These are phyloP conservation scores for Aureobasidium musti DNA, from an alignment of 2,329 filamentous ascomycete genomes.

Conservation along the genomic window DNA sequence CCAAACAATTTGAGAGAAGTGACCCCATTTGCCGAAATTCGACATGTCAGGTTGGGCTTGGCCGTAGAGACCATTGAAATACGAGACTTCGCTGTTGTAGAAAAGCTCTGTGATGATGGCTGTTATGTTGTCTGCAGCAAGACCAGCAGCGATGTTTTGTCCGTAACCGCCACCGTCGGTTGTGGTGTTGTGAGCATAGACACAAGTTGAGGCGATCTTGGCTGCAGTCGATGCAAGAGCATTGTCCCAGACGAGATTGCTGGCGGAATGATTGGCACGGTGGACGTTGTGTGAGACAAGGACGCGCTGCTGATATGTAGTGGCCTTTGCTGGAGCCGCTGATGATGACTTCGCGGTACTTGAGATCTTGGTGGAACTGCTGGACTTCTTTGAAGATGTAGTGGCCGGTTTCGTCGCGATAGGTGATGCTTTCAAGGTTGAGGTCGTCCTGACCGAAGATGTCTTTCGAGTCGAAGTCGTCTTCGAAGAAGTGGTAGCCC, in stretches of 20 bases:
- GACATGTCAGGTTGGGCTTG: slow-evolving; percentile 59
- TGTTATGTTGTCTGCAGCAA: slow-evolving; percentile 59
- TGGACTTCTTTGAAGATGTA: background rate
- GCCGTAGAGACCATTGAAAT: slow-evolving; percentile 60
- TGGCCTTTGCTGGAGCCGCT: slow-evolving; percentile 11
- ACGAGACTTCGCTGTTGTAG: slow-evolving; percentile 79
- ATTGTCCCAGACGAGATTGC: slow-evolving; percentile 67
- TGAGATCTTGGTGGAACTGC: background rate
- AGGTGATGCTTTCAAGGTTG: background rate
- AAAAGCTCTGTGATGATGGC: slow-evolving; percentile 76
- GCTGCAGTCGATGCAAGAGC: slow-evolving; percentile 60
- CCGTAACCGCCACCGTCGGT: slow-evolving; percentile 70
- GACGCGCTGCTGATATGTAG: slow-evolving; percentile 46
- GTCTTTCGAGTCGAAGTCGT: background rate
- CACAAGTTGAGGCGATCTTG: slow-evolving; percentile 67
- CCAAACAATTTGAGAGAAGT: slow-evolving; percentile 78
- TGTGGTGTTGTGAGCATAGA: slow-evolving; percentile 72
- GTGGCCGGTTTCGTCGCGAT: background rate
- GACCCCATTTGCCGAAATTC: slow-evolving; percentile 68
- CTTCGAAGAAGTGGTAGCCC: background rate
- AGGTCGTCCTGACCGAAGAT: background rate
- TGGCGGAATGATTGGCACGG: slow-evolving; percentile 78
- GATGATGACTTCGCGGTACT: background rate
- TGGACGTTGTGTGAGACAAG: slow-evolving; percentile 82
- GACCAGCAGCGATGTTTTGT: slow-evolving; percentile 84